These are phyloP conservation scores for Hymenoscyphus scutula DNA, from an alignment of 2,329 filamentous ascomycete species.

Conservation along the genomic window DNA sequence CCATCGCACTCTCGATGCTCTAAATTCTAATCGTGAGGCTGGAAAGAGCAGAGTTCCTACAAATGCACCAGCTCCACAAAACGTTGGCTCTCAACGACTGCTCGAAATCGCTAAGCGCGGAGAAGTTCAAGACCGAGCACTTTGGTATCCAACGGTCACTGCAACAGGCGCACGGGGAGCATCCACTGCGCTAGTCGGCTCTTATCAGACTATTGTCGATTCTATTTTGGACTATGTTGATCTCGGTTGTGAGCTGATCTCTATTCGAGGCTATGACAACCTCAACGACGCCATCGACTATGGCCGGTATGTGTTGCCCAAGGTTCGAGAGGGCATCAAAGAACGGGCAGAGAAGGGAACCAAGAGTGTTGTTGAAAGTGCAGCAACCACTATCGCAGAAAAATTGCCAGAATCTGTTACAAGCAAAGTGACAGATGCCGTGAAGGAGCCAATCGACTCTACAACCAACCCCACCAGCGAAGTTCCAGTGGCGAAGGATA, in stretches of 20 bases:
- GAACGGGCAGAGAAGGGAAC: slow-evolving; percentile 13
- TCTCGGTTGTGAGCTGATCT: slow-evolving; percentile 55
- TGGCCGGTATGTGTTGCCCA: slow-evolving; percentile 53
- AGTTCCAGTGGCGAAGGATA: slow-evolving; percentile 42
- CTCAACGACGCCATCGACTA: slow-evolving; percentile 59
- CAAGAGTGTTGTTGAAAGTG: slow-evolving; percentile 8
- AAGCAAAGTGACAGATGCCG: slow-evolving; percentile 41
- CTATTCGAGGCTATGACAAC: slow-evolving; percentile 61
- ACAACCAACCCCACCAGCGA: slow-evolving; percentile 35
- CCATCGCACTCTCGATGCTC: slow-evolving; percentile 51
- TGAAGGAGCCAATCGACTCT: slow-evolving; percentile 54
- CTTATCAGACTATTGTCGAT: slow-evolving; percentile 50
- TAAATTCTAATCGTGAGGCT: slow-evolving; percentile 44
- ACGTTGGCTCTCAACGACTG: slow-evolving; percentile 57
- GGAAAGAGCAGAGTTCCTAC: slow-evolving; percentile 36
- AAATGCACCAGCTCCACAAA: slow-evolving; percentile 51
- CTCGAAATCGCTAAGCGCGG: slow-evolving; percentile 55
- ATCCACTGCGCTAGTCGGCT: slow-evolving; percentile 57
- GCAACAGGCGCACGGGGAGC: slow-evolving; percentile 59
- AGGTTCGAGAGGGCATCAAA: slow-evolving; percentile 42
- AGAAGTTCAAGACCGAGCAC: slow-evolving; percentile 57
- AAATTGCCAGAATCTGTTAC: background rate
- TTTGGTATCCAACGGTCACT: slow-evolving; percentile 64
- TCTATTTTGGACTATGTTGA: slow-evolving; percentile 57
- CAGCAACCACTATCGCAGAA: slow-evolving; percentile 35